phyloP scores from a whole-genome alignment of 2,329 filamentous ascomycete species.

The Hypoxylon sp. region DNA sequence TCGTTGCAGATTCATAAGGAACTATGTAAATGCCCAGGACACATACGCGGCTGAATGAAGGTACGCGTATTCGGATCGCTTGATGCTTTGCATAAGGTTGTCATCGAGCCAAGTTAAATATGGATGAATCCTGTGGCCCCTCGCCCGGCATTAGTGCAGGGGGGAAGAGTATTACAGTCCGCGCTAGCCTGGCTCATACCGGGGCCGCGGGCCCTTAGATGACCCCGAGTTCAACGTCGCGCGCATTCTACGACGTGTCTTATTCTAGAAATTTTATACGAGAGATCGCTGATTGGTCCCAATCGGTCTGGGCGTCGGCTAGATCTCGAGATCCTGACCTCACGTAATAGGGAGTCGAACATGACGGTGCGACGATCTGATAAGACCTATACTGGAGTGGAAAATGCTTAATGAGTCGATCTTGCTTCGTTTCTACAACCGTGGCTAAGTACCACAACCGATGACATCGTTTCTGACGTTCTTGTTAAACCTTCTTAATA shows the following conservation, averaged over 20 bases:
- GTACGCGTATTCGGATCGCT: background rate
- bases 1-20: no score
- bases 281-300: conserved; percentile 13
- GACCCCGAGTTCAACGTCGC: conserved; percentile 11
- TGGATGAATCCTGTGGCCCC: background rate
- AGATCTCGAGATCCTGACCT: conserved; percentile 22
- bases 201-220: conserved; percentile 13
- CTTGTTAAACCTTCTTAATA: conserved; percentile 1
- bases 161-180: background rate
- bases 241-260: conserved; percentile 11
- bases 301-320: conserved; percentile 20
- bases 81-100: background rate
- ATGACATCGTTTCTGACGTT: conserved; percentile 3
- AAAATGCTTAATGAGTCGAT: background rate
- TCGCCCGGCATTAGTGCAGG: conserved; percentile 6
- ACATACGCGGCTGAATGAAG: conserved; percentile 7
- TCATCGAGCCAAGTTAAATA: background rate
- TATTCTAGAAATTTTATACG: conserved; percentile 29
- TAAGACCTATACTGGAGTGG: conserved; percentile 1
- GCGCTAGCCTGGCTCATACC: conserved; percentile 1
- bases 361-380: conserved; percentile 7
- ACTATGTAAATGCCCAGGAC: background rate
- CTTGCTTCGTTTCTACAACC: background rate
- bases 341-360: conserved; percentile 9
- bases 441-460: background rate